These are phyloP conservation scores for Yarrowia osloensis DNA, from an alignment of 805 yeast genomes.

Conservation along the genomic window DNA sequence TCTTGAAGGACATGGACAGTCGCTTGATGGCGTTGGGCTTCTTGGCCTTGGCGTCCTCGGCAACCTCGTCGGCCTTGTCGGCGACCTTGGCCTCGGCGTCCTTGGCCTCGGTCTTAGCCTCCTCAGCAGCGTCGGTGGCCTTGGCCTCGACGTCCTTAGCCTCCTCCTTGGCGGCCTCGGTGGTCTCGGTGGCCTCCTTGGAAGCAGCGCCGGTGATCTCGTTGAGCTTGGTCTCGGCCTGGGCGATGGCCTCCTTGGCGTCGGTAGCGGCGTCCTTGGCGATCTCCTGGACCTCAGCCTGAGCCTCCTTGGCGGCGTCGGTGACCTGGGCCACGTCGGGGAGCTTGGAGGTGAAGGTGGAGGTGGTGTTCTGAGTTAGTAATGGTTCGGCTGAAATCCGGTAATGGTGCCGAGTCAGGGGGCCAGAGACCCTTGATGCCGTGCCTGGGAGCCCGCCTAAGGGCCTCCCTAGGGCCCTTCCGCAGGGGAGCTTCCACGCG, in stretches of 20 bases:
- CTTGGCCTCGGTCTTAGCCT: constrained; percentile 31
- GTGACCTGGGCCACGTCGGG: constrained; percentile 4
- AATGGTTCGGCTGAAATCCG: background rate
- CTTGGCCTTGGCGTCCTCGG: constrained; percentile 33
- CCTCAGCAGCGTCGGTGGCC: constrained; percentile 30
- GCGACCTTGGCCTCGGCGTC: constrained; percentile 32
- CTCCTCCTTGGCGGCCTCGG: constrained; percentile 32
- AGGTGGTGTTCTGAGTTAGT: constrained; percentile 28
- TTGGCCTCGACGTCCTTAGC: constrained; percentile 33
- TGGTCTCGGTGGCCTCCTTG: constrained; percentile 29
- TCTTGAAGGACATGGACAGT: constrained; percentile 37
- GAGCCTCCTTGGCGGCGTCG: constrained; percentile 29
- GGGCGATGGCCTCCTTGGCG: constrained; percentile 30
- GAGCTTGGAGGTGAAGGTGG: constrained; percentile 22
- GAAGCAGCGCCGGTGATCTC: constrained; percentile 24
- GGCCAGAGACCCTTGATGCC: no score
- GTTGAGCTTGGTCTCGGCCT: constrained; percentile 31
- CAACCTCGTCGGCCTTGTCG: constrained; percentile 34
- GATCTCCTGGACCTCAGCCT: constrained; percentile 29
- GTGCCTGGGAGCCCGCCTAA: no score
- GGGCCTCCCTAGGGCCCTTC: background rate
- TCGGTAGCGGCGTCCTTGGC: constrained; percentile 30
- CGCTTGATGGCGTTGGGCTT: constrained; percentile 39
- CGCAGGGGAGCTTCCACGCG: background rate
- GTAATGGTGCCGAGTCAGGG: no score